Conservation (phyloP, 208 protist species). For the Leishmania mexicana region DNA sequence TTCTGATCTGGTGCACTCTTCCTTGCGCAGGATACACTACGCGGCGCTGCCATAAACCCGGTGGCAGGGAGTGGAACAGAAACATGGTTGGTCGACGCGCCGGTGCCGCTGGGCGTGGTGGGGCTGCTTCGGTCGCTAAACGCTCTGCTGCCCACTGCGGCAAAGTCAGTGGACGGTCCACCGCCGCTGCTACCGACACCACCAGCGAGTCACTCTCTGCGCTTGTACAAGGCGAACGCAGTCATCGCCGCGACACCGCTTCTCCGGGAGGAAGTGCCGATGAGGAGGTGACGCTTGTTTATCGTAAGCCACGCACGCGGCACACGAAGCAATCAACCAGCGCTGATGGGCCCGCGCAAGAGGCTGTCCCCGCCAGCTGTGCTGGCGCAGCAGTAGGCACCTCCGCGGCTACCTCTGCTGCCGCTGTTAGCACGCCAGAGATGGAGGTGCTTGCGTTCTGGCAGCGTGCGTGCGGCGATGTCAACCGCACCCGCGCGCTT, state of each 20-base stretch:
- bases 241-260: neutral
- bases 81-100: conserved; percentile 6
- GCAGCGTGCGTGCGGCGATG: conserved; percentile 8
- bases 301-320: conserved; percentile 25
- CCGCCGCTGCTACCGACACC: neutral
- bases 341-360: neutral
- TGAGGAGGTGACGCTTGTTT: conserved; percentile 42
- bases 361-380: neutral
- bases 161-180: conserved; percentile 2
- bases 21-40: neutral
- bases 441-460: conserved; percentile 12
- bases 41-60: neutral
- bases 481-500: conserved; percentile 20
- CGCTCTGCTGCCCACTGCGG: neutral
- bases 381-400: neutral
- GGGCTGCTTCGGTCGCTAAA: conserved; percentile 2
- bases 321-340: neutral
- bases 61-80: neutral
- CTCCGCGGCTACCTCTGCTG: neutral
- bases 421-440: conserved; percentile 10
- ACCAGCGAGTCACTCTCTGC: conserved; percentile 5
- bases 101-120: conserved; percentile 3
- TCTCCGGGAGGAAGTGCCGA: conserved; percentile 6
- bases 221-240: conserved; percentile 2
- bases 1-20: neutral